phyloP scores from a whole-genome alignment of 768 basidiomycete species.

The Mycena belliarum region DNA sequence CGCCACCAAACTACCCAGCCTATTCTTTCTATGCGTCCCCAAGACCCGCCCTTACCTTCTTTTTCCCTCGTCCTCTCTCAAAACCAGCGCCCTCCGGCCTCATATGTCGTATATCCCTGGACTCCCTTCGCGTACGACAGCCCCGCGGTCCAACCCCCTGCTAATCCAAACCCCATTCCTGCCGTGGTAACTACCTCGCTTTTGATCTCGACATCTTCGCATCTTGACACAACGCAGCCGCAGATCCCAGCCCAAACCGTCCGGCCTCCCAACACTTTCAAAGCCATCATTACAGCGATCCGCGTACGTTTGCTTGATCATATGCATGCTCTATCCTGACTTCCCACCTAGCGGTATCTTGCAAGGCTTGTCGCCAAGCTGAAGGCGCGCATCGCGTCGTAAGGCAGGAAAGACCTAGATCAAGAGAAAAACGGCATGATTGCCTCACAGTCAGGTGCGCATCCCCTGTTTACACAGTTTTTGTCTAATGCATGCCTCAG shows the following conservation, averaged over 20 bases:
- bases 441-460: background rate
- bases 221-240: too few species aligned
- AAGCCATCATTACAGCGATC: background rate
- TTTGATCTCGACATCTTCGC: background rate
- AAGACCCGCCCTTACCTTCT: background rate
- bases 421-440: background rate
- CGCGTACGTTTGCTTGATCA: background rate
- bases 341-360: background rate
- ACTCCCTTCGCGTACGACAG: background rate
- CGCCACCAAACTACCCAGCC: background rate
- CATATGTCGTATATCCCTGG: conserved; percentile 5
- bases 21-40: background rate
- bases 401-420: background rate
- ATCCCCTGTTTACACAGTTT: background rate
- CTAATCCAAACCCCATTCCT: background rate
- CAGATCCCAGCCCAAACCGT: background rate
- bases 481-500: background rate
- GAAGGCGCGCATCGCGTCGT: background rate
- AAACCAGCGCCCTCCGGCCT: background rate
- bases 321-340: background rate
- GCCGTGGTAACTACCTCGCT: background rate
- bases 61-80: background rate
- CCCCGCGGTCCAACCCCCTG: background rate
- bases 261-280: background rate
- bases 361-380: background rate